Base-by-base conservation (phyloP, 2,329 filamentous ascomycete species). In the Colletotrichum ledebouriae region DNA sequence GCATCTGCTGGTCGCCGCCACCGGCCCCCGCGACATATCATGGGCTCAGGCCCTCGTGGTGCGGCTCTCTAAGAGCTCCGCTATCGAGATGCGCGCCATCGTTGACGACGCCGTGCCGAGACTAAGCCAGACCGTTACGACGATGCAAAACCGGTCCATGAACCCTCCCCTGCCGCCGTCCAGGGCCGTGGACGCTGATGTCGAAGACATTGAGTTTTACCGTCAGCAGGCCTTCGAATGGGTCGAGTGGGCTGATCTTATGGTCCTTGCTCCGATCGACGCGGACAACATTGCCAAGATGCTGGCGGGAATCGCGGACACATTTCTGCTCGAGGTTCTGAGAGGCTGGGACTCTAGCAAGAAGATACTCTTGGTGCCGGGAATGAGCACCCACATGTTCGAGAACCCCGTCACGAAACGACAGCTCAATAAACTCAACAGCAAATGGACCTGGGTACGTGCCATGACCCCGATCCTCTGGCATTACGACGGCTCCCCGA, bases 361-460 rank as follows among this genome's bases (percentile, higher is more conserved):
- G 80, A 92, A 91, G 73, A 92, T 97, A 34, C 81, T 97, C 56
- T 82, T 98, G 65, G 90, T 97, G 6, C 94, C 94, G 0, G 93
- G 93, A 71, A 97, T 98, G 94, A 95, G 92, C 39, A 89, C 89
- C 1, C 87, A 92, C 69, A 94, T 95, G 89, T 97, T 94, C 94
- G 90, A 94, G 76, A 94, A 96, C 74, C 93, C 94, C 2, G 90
- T 94, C 81, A 97, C 93, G 15, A 93, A 92, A 81, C 92, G 94
- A 74, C 94, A 97, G 76, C 86, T 97, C 69, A 91, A 88, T 78
- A 96, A 97, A 79, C 88, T 97, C 47, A 87, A 90, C 71, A 85
- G 89, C 71, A 94, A 94, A 77, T 97, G 93, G 93, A 90, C 90
- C 60, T 97, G 94, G 93, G 88, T 97, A 59, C 87, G 91, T 70